These are phyloP conservation scores for Withania somnifera DNA, from an alignment of 305 asterid genomes.

Conservation along the genomic window DNA sequence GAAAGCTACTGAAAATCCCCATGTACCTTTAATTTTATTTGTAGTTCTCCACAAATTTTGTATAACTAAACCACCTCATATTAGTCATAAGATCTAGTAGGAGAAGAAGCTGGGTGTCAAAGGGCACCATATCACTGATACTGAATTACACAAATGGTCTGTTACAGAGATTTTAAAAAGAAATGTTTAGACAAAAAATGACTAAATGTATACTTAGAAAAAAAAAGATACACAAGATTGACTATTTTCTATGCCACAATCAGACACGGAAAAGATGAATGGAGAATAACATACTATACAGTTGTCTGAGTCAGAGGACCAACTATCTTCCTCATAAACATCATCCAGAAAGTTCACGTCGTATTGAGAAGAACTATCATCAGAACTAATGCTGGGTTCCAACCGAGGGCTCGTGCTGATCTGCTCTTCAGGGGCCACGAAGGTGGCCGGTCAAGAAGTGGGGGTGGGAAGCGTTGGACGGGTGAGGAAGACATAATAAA, in stretches of 20 bases:
- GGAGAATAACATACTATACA: constrained; percentile 28
- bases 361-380: constrained; percentile 45
- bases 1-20: background rate
- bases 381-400: constrained; percentile 23
- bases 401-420: constrained; percentile 7
- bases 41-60: background rate
- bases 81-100: background rate
- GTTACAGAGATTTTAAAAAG: background rate
- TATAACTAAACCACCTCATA: background rate
- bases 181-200: background rate
- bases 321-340: constrained; percentile 37
- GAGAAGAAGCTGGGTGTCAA: background rate
- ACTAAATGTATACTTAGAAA: background rate
- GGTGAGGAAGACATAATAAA: too few species aligned
- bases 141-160: background rate
- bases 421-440: constrained; percentile 24
- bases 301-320: constrained; percentile 45
- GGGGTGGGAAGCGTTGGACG: too few species aligned
- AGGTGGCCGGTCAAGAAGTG: too few species aligned
- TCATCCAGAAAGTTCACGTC: constrained; percentile 30
- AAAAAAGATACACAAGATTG: constrained; percentile 2
- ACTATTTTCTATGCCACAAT: background rate
- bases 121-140: background rate
- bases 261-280: background rate
- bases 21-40: background rate